Evolutionary conservation across 257 asterid genomes (phyloP), one percentile per base, ranked within the genome.

Genomic region (Fraxinus excelsior): DNA sequence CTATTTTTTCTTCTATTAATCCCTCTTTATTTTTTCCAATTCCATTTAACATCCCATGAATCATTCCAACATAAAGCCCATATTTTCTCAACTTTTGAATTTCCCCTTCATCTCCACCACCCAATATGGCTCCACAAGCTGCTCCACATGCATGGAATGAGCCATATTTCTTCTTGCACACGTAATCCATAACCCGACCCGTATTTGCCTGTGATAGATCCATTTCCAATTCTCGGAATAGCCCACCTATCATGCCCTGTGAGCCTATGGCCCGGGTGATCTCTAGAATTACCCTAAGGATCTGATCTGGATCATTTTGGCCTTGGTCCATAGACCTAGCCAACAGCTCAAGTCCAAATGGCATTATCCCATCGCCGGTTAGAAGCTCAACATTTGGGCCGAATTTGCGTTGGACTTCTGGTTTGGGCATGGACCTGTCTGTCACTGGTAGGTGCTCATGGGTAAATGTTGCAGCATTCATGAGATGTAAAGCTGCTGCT

Each of bases 121-220:
- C 97, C 68, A 93, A 67, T 73, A 91, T 90, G 64, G 94, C 97
- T 3, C 97, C 97, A 76, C 96, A 91, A 4, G 94, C 92, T 10
- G 91, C 94, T 11, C 91, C 98, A 49, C 97, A 91, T 1, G 86
- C 89, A 70, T 91, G 87, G 42, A 90, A 44, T 75, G 71, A 87
- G 0, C 96, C 98, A 56, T 82, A 88, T 34, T 82, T 91, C 73
- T 90, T 93, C 90, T 18, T 81, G 68, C 84, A 75, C 26, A 81
- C 87, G 26, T 85, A 67, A 25, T 88, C 92, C 0, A 84, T 46
- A 5, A 44, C 2, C 21, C 62, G 71, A 7, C 38, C 49, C 21
- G 0, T 11, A n/a, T 7, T 18, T 2, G 28, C 75, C 16, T 62
- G 19, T 0, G 67, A 38, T 46, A 26, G 53, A 5, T 29, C 29